Evolutionary conservation across 1,284 basidiomycete genomes (phyloP), one percentile per base, ranked within the genome.

Genomic region (Cryptococcus jaspeensis): DNA sequence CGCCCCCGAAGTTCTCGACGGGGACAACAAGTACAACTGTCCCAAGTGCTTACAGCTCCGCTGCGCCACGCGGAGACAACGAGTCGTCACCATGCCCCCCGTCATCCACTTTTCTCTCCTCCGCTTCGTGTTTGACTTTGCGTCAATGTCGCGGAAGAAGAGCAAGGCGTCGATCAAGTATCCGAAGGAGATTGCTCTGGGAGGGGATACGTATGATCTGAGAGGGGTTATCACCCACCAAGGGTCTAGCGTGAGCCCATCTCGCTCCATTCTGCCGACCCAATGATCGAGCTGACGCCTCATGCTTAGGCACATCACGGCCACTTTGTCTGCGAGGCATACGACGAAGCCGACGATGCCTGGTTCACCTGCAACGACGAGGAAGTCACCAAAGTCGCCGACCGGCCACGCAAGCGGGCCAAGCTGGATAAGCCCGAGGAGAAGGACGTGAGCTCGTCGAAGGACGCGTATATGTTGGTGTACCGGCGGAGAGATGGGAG

Each of bases 301-400:
- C 9, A 22, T 23, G 43, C 22, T 36, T 88, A 90, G 77, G 92
- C 92, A 12, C 89, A 93, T 76, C 89, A 91, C 65, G 92, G 92
- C 2, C 92, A 96, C 72, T 96, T 96, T 67, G 87, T 91, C 65
- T 90, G 90, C 28, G 88, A 94, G 69, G 89, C 92, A 6, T 87
- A 85, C 67, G 89, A 94, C 71, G 80, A 81, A 43, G 75, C 77
- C 45, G 81, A 81, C 44, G 75, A 82, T 39, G 81, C 85, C n/a
- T 96, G 92, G 92, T 92, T 87, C 71, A 84, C 87, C 60, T 95
- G 90, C 74, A 90, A 93, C 64, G 92, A 96, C 69, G 92, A 94
- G 68, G 51, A 61, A 32, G 59, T 74, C 43, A 44, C 53, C 40
- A 68, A 49, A 56, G 55, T 45, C 56, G 54, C 48, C 35, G 65